phyloP scores from a whole-genome alignment of 2,329 filamentous ascomycete species.

The Penicillium sumatraense region DNA sequence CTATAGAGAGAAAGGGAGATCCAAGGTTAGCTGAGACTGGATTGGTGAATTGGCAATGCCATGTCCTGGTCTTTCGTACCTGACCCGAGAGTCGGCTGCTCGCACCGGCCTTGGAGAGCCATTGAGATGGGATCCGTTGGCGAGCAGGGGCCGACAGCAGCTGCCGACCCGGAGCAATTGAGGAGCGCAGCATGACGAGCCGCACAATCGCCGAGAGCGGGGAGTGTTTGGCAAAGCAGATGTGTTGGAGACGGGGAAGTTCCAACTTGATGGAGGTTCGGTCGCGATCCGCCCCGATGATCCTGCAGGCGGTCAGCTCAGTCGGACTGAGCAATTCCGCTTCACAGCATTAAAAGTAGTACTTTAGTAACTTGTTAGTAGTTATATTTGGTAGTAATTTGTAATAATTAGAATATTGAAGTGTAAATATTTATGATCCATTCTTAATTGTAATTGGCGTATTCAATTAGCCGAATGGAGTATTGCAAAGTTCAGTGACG shows the following conservation, averaged over 20 bases:
- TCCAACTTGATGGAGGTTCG: conserved; percentile 34
- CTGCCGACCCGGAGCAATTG: conserved; percentile 54
- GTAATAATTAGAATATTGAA: too few species aligned
- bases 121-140: conserved; percentile 47
- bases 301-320: conserved; percentile 35
- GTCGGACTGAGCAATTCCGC: conserved; percentile 14
- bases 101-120: conserved; percentile 44
- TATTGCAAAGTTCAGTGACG: too few species aligned
- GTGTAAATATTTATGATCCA: too few species aligned
- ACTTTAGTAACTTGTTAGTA: neutral
- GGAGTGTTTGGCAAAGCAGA: conserved; percentile 30
- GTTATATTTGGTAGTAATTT: too few species aligned
- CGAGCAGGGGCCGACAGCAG: conserved; percentile 45
- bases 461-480: too few species aligned
- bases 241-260: conserved; percentile 36
- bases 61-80: conserved; percentile 36
- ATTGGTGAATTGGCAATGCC: conserved; percentile 2
- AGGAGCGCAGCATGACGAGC: conserved; percentile 62
- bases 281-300: conserved; percentile 46
- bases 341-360: neutral
- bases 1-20: conserved; percentile 35
- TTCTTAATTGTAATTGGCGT: too few species aligned
- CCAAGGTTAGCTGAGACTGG: conserved; percentile 33
- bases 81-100: conserved; percentile 46
- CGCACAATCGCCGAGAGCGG: conserved; percentile 44